Evolutionary conservation across 352 stramenopile genomes (phyloP), one percentile per base, ranked within the genome.

Genomic region (Aphanomyces invadans): DNA sequence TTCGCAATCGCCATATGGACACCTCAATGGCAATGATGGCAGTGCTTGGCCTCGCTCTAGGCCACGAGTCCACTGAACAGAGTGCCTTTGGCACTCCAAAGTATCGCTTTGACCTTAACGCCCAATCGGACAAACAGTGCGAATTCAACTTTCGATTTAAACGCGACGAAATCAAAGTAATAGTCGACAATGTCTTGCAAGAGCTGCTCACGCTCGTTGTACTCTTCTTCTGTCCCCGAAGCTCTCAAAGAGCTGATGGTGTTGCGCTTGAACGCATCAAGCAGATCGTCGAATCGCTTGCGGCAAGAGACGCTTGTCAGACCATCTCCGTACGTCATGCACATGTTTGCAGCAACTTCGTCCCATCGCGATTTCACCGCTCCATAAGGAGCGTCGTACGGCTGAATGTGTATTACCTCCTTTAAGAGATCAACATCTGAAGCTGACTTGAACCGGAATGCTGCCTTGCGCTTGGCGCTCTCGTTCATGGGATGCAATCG

Each of bases 221-320:
- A 60, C 25, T 60, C 28, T 60, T 60, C 52, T 7, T 60, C 52
- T 28, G 52, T 39, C n/a, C 52, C 52, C 11, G 52, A 60, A 10
- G 52, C 52, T 11, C 52, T 11, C 11, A 60, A 28, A 21, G 52
- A 17, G 17, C 23, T 15, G 2, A 60, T 3, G 11, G 52, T 23
- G 52, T 60, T 28, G 17, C 19, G 11, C 15, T 42, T 33, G 21
- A 60, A 60, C 9, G 52, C 52, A 33, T 1, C 25, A 21, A 60
- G n/a, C n/a, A 60, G 52, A 21, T 60, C 52, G 25, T 60, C 52
- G 28, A 60, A 39, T n/a, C 52, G 26, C 15, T 44, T 42, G 3
- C 52, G 52, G 11, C 10, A 15, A 5, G 17, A 4, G 31, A 21
- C 39, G 52, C 9, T 11, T 23, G 52, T 60, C 11, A 60, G 33